Percentiles rank a stretch among this genome's conserved stretches.
phyloP scores from a whole-genome alignment of 768 basidiomycete genomes.

The Rubroboletus pulcherrimus region DNA sequence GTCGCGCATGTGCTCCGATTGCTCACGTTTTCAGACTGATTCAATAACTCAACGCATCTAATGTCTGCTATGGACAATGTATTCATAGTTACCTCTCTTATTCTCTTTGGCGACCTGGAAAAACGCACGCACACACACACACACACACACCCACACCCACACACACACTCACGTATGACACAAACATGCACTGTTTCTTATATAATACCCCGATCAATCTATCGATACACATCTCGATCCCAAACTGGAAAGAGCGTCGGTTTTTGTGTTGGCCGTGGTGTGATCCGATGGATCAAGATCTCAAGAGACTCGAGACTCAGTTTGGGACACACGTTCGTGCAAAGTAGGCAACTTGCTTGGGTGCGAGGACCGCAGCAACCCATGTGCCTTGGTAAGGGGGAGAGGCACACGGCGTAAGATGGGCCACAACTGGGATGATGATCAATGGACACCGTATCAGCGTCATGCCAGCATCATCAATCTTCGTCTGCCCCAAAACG shows the following conservation, averaged over 20 bases:
- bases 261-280: not conserved
- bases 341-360: too few species aligned
- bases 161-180: constrained; percentile 6
- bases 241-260: not conserved
- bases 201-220: not conserved
- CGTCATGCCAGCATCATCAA: too few species aligned
- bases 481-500: too few species aligned
- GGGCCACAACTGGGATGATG: too few species aligned
- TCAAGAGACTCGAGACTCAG: too few species aligned
- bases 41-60: constrained; percentile 18
- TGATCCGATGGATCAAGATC: too few species aligned
- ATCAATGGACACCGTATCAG: too few species aligned
- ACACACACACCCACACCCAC: not conserved
- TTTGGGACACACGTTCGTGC: too few species aligned
- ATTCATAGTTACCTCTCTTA: constrained; percentile 13
- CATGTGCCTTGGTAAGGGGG: too few species aligned
- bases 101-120: not conserved
- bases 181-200: not conserved
- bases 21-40: constrained; percentile 10
- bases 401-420: too few species aligned
- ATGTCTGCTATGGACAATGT: constrained; percentile 19
- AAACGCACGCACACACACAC: not conserved
- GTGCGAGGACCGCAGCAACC: too few species aligned
- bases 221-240: not conserved
- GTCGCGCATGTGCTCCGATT: constrained; percentile 8